Evolutionary conservation across 2,329 filamentous ascomycete species (phyloP), one percentile per base, ranked within the genome.

Genomic region (Trichoderma brevicompactum): DNA sequence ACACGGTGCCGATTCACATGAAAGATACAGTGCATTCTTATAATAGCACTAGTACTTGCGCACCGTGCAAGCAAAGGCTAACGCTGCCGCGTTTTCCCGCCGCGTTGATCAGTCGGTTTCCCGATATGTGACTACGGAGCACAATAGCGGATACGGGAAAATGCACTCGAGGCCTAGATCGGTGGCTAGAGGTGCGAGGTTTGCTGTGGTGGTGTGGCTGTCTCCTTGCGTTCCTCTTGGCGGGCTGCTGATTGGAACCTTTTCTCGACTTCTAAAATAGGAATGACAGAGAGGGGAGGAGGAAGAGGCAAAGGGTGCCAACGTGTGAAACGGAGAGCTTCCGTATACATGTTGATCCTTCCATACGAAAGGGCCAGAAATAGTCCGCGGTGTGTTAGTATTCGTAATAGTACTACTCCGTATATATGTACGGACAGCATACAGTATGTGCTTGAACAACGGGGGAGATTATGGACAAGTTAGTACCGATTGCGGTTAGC

Each of bases 41-140:
- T 28, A 28, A 28, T 28, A 28, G 23, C 23, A 28, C 23, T 5
- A 28, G 23, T 28, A 28, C 23, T 28, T 28, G 5, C 23, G 23
- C 23, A 28, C 23, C 23, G 23, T 28, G 23, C 23, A 28, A 48
- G 43, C 32, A 60, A 23, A 49, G 3, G 23, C 43, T 19, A 23
- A 40, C 56, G 34, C 56, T 50, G 58, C 58, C 58, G 58, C 46
- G 46, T 7, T 52, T 44, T 61, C 58, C 58, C 46, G 58, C 46
- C 23, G 44, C 38, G 44, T 32, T 32, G 36, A 40, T 28, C 34
- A 41, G 28, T 56, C 23, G 41, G 19, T 56, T 44, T 56, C 23
- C 23, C 54, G 54, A 19, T 43, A 4, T n/a, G 19, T 40, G 13
- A 10, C 7, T 23, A 10, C 8, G 19, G 36, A 43, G 36, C 28